Evolutionary conservation across 108 stramenopile species (phyloP).

Genomic region (Cyclostephanos invisitatus): DNA sequence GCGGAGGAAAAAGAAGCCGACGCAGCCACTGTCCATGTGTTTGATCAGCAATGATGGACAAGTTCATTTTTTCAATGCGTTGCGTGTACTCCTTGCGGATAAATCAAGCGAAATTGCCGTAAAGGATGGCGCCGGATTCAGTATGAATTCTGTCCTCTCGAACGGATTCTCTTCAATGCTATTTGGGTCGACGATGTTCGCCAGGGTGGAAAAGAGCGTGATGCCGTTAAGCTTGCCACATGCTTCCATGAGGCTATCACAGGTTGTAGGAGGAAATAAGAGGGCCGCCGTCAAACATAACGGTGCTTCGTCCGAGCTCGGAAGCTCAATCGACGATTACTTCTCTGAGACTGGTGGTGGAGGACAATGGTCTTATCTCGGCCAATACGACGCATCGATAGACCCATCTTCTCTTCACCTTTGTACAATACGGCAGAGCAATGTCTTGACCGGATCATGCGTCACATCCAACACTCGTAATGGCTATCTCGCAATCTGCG

Average conservation of each 20-base stretch:
- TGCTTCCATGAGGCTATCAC: slow-evolving; percentile 31
- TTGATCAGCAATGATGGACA: slow-evolving; percentile 41
- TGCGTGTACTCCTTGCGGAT: slow-evolving; percentile 21
- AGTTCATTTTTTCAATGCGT: slow-evolving; percentile 45
- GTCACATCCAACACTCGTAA: slow-evolving; percentile 41
- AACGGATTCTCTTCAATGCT: slow-evolving; percentile 41
- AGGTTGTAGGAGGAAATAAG: background rate
- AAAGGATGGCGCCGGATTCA: background rate
- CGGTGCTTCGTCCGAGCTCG: background rate
- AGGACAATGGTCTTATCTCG: slow-evolving; percentile 32
- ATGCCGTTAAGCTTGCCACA: slow-evolving; percentile 27
- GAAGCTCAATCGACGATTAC: background rate
- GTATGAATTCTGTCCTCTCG: slow-evolving; percentile 1
- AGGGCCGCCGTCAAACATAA: background rate
- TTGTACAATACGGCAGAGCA: slow-evolving; percentile 37
- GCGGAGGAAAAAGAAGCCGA: slow-evolving; percentile 10
- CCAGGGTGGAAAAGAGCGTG: slow-evolving; percentile 26
- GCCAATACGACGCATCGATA: slow-evolving; percentile 42
- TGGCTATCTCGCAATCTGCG: slow-evolving; percentile 39
- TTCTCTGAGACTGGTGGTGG: background rate
- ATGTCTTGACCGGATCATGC: slow-evolving; percentile 31
- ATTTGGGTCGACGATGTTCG: slow-evolving; percentile 26
- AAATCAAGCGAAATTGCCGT: background rate
- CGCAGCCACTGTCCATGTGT: slow-evolving; percentile 34
- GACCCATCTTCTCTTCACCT: slow-evolving; percentile 25